phyloP scores from a whole-genome alignment of 148 eudicot species.

The Cornus controversa region DNA sequence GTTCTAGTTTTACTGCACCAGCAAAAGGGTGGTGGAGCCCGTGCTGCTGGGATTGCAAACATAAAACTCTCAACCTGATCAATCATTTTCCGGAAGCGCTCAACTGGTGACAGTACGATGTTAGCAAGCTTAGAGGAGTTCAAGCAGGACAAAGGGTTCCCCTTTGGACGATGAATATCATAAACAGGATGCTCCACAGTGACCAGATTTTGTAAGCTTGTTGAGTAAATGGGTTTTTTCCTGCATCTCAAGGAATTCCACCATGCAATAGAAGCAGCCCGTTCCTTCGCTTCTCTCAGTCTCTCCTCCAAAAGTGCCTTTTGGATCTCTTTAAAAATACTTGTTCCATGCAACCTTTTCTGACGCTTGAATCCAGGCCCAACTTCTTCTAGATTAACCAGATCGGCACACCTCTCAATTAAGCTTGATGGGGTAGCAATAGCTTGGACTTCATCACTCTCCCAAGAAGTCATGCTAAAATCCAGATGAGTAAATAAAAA shows the following conservation, averaged over 20 bases:
- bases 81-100: conserved; percentile 67
- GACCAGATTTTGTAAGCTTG: conserved; percentile 58
- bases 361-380: conserved; percentile 35
- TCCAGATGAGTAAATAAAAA: conserved; percentile 80
- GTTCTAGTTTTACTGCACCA: conserved; percentile 79
- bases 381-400: conserved; percentile 28
- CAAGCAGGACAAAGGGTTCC: conserved; percentile 36
- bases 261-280: conserved; percentile 86
- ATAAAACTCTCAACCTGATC: conserved; percentile 92
- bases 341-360: conserved; percentile 49
- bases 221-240: conserved; percentile 73
- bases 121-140: conserved; percentile 78
- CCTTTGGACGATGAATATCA: conserved; percentile 48
- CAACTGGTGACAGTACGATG: conserved; percentile 86
- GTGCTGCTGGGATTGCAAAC: conserved; percentile 99
- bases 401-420: conserved; percentile 51
- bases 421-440: conserved; percentile 85
- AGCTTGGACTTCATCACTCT: conserved; percentile 84
- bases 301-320: conserved; percentile 79
- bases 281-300: conserved; percentile 63
- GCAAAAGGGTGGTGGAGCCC: conserved; percentile 79
- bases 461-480: conserved; percentile 90
- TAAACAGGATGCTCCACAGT: conserved; percentile 59
- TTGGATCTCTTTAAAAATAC: conserved; percentile 81
- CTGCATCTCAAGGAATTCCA: conserved; percentile 91